Evolutionary conservation across 192 early-diverging fungal species (phyloP), one percentile per base, ranked within the genome.

Genomic region (Phycomyces nitens): DNA sequence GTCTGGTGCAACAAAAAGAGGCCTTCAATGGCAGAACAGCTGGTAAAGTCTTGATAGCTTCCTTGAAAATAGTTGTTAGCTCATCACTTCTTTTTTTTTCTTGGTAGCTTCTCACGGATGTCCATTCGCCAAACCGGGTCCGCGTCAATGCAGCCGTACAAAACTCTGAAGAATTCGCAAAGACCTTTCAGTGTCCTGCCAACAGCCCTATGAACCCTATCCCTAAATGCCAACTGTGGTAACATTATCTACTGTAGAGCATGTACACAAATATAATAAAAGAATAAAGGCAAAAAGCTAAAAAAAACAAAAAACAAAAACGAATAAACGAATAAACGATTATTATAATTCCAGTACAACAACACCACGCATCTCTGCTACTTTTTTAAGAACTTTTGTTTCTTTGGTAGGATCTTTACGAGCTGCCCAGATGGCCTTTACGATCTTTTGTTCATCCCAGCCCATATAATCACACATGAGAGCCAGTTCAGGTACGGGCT

Each of bases 81-180:
- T n/a, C n/a, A n/a, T n/a, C n/a, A n/a, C n/a, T n/a, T n/a, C n/a
- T n/a, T n/a, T n/a, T n/a, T n/a, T n/a, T n/a, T n/a, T n/a, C n/a
- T n/a, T n/a, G n/a, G n/a, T 68, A 79, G 77, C 23, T 91, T 23
- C 55, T 73, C 21, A 86, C 84, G 22, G 84, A 91, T 66, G 78
- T 80, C 7, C 89, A 92, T 57, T 78, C 86, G 0, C 89, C 89
- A 14, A 51, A 75, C 20, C 44, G 66, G 49, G 84, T 78, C 73
- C 77, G 89, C 16, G 88, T 92, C 20, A 86, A 83, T 26, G 90
- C 88, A 5, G 87, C 77, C 12, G 62, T 86, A 2, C 65, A 72
- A 47, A 90, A 93, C 69, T 83, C 79, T 1, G 40, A 53, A 20
- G 66, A 82, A 14, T 93, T 93, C 76, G 72, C 82, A 9, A 71